These are phyloP conservation scores for Spatholobus suberectus DNA, from an alignment of 306 rosid species.

Conservation along the genomic window DNA sequence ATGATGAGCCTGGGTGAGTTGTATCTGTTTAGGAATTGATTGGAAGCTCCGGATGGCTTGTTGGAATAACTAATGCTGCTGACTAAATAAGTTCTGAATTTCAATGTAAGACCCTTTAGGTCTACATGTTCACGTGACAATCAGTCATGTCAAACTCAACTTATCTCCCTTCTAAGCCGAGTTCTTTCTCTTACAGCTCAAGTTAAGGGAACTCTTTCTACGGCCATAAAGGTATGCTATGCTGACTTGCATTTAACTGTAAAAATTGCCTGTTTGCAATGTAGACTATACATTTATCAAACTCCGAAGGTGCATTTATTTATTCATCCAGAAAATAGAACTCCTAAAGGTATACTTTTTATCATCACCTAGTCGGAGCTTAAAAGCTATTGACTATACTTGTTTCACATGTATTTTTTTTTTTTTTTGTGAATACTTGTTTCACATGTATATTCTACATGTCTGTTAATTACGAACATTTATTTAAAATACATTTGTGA, in stretches of 20 bases:
- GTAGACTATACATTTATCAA: not conserved
- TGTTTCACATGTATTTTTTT: too few species aligned
- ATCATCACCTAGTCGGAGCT: conserved; percentile 28
- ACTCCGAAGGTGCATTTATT: not conserved
- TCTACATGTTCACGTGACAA: conserved; percentile 21
- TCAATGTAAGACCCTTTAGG: conserved; percentile 61
- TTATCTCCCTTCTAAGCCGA: conserved; percentile 30
- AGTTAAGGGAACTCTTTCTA: conserved; percentile 68
- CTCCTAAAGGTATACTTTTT: conserved; percentile 50
- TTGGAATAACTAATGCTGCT: conserved; percentile 77
- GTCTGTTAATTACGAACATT: conserved; percentile 22
- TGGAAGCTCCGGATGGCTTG: conserved; percentile 61
- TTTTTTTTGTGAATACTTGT: too few species aligned
- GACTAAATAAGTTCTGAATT: conserved; percentile 91
- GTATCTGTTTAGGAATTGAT: conserved; percentile 70
- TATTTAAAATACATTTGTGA: not conserved
- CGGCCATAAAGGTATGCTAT: conserved; percentile 64
- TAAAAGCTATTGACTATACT: conserved; percentile 12
- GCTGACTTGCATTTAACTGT: conserved; percentile 9
- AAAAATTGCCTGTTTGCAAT: conserved; percentile 27
- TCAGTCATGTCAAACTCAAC: conserved; percentile 28
- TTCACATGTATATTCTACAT: conserved; percentile 16
- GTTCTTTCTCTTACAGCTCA: conserved; percentile 61
- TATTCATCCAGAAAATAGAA: conserved; percentile 9
- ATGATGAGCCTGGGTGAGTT: conserved; percentile 80